Evolutionary conservation across 768 basidiomycete genomes (phyloP), one percentile per base, ranked within the genome.

Genomic region (Podaxis pistillaris): DNA sequence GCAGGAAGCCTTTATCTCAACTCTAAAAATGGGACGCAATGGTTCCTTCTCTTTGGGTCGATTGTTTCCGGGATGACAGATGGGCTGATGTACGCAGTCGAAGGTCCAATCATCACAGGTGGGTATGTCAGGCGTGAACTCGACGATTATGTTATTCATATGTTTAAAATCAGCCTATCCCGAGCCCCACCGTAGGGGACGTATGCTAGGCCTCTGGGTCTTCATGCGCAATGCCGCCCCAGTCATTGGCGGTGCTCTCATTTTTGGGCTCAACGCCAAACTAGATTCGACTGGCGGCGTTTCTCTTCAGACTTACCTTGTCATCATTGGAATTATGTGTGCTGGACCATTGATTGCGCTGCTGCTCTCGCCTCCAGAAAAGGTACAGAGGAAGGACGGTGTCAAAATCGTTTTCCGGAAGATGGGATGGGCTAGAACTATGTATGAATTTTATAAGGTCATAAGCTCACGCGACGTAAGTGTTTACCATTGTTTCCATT

Each of bases 281-380:
- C 66, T 67, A 9, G 70, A 75, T 64, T 71, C 74, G 2, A 47
- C 67, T 22, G 74, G 74, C 24, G 73, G 62, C n/a, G 74, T 75
- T 1, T 74, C 73, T 1, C 70, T 75, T 36, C n/a, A 70, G 17
- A 75, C 74, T 1, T 75, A 74, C 59, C 58, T 75, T 13, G 71
- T 68, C n/a, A 74, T 75, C 58, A 75, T 75, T 55, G 74, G 74
- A 2, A 74, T 75, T 38, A 74, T 75, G 74, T 75, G 74, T 59
- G 73, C 72, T 15, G 74, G 74, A 11, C 74, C 74, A 4, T 75
- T 75, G 62, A 70, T 74, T 40, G 58, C 72, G 2, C 63, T 73
- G 11, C 66, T 73, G 3, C 67, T 74, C 13, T 72, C 71, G 26
- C 61, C 65, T 30, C 73, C 73, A 13, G 66, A 69, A 37, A 71